A percentile compares a stretch with the other conserved stretches of the same genome.
Evolutionary conservation across 306 rosid genomes (phyloP).

Genomic region (Quercus wislizeni): DNA sequence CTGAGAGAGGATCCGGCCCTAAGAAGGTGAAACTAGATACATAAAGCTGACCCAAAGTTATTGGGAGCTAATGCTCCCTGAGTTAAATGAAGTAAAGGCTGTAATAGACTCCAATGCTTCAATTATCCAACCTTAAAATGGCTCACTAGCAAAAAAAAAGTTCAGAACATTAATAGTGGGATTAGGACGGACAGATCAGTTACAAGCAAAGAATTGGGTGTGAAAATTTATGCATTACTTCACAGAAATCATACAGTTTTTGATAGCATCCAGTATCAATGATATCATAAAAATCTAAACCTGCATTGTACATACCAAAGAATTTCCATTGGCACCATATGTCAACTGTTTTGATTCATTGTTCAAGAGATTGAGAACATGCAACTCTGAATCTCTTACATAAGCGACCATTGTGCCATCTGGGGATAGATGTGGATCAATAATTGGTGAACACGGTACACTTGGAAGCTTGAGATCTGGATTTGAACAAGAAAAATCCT

Average conservation of each 20-base stretch:
- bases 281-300: conserved; percentile 5
- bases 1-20: too few relatives aligned
- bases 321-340: conserved; percentile 54
- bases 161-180: conserved; percentile 1
- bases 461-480: conserved; percentile 78
- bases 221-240: conserved; percentile 1
- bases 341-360: conserved; percentile 79
- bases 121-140: conserved; percentile 10
- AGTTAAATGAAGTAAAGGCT: background rate
- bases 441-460: conserved; percentile 58
- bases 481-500: conserved; percentile 56
- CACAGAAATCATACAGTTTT: background rate
- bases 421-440: conserved; percentile 91
- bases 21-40: conserved; percentile 15
- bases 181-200: conserved; percentile 5
- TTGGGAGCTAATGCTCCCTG: background rate
- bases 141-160: background rate
- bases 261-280: background rate
- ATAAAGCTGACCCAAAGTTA: conserved; percentile 14
- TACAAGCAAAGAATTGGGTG: background rate
- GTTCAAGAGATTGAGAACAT: conserved; percentile 56
- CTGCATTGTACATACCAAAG: conserved; percentile 51
- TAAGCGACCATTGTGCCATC: conserved; percentile 81
- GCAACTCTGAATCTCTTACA: conserved; percentile 72
- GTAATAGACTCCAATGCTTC: conserved; percentile 7